A percentile compares a stretch with the other conserved stretches of the same genome.
These are phyloP conservation scores for Candida orba DNA, from an alignment of 805 yeast genomes.

Conservation along the genomic window DNA sequence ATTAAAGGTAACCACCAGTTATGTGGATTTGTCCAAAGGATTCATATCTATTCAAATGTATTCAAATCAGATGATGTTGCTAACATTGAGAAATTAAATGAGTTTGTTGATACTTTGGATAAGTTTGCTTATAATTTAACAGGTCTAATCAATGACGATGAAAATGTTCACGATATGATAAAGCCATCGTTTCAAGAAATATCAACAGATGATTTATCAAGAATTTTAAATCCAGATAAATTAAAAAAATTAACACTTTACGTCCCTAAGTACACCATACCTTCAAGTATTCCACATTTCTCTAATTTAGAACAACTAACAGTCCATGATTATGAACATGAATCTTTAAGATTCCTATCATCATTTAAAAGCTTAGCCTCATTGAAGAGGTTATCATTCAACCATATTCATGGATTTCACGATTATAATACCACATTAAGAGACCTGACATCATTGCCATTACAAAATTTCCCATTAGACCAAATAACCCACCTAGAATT, in stretches of 20 bases:
- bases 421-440: constrained; percentile 32
- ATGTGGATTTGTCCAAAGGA: constrained; percentile 26
- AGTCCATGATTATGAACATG: constrained; percentile 29
- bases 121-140: constrained; percentile 14
- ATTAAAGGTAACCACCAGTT: constrained; percentile 27
- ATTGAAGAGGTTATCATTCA: constrained; percentile 31
- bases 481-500: constrained; percentile 40
- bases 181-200: constrained; percentile 9
- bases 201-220: constrained; percentile 3
- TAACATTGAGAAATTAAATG: constrained; percentile 17
- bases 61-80: constrained; percentile 21
- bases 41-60: constrained; percentile 27
- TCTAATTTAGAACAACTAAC: constrained; percentile 10
- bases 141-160: constrained; percentile 8
- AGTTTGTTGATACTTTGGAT: constrained; percentile 19
- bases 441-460: constrained; percentile 24
- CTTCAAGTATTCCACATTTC: neutral
- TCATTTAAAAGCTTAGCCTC: constrained; percentile 16
- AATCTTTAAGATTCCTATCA: constrained; percentile 31
- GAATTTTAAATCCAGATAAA: constrained; percentile 5
- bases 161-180: constrained; percentile 8
- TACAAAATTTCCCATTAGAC: constrained; percentile 29
- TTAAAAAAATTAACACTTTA: constrained; percentile 7
- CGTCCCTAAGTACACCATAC: constrained; percentile 8
- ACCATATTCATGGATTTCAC: constrained; percentile 39